Conservation (phyloP, 257 asterid genomes). For the Solanum lycopersicoides region DNA sequence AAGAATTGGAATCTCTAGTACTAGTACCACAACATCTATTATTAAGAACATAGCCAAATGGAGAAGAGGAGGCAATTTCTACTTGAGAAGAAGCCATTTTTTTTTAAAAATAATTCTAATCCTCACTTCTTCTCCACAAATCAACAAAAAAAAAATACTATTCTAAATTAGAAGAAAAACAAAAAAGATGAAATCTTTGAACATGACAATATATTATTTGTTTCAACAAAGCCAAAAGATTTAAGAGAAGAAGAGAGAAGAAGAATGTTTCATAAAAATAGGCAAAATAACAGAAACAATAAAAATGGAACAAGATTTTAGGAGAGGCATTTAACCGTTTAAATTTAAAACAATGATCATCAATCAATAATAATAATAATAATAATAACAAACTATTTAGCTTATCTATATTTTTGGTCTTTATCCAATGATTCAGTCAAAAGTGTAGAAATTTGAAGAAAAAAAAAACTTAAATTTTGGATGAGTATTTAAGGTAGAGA, state of each 20-base stretch:
- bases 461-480: not conserved
- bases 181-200: not conserved
- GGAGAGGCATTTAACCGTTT: not conserved
- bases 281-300: not conserved
- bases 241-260: not conserved
- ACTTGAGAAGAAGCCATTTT: constrained; percentile 35
- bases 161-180: not conserved
- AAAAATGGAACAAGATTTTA: not conserved
- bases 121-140: not conserved
- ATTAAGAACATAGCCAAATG: constrained; percentile 11
- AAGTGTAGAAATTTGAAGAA: not conserved
- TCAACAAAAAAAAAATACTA: not conserved
- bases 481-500: not conserved
- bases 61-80: constrained; percentile 19
- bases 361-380: not conserved
- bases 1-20: constrained; percentile 5
- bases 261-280: not conserved
- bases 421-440: not conserved
- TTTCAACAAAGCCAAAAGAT: not conserved
- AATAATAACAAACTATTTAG: not conserved
- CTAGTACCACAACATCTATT: not conserved
- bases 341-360: not conserved
- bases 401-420: not conserved
- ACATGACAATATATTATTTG: not conserved
- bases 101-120: not conserved